Evolutionary conservation across 495 filamentous ascomycete species (phyloP), one percentile per base, ranked within the genome.

Genomic region (Aspergillus ellipticus): DNA sequence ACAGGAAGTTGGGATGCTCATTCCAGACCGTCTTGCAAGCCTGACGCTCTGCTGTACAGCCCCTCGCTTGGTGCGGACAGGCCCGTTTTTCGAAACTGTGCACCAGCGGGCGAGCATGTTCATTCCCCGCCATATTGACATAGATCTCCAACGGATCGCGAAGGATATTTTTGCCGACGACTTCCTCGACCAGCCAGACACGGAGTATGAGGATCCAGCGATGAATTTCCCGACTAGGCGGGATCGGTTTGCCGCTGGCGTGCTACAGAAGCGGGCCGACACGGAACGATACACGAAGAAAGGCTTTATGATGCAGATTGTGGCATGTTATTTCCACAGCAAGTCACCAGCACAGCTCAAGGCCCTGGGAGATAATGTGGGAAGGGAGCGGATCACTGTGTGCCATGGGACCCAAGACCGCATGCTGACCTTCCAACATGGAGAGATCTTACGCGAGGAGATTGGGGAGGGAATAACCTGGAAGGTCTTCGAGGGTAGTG

Each of bases 251-350:
- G 82, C 85, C 0, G 90, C 90, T 6, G 83, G 88, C 49, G 88
- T 93, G 66, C 55, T 94, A 54, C 70, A 64, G 42, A 93, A 93
- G 66, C 78, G 86, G 9, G 65, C 68, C 20, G 74, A 89, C 49
- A 59, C 61, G 8, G 64, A 70, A 0, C 72, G 69, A 6, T 90
- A 88, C 59, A 80, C 79, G 0, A 74, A 78, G 43, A 79, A 77
- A 37, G 89, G 89, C 3, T 90, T 92, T 66, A 58, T 95, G 31
- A 73, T 89, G 57, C 90, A 96, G 67, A 77, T 86, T 4, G 79
- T 92, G 39, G 90, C 90, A 3, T 88, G 87, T 2, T 84, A 83
- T 11, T 92, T 89, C 83, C 90, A 96, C 68, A 73, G 83, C 64
- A 92, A 94, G 69, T 80, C 73, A 6, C 59, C 79, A 0, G 78